Evolutionary conservation across 495 filamentous ascomycete genomes (phyloP), one percentile per base, ranked within the genome.

Genomic region (Aspergillus saccharolyticus): DNA sequence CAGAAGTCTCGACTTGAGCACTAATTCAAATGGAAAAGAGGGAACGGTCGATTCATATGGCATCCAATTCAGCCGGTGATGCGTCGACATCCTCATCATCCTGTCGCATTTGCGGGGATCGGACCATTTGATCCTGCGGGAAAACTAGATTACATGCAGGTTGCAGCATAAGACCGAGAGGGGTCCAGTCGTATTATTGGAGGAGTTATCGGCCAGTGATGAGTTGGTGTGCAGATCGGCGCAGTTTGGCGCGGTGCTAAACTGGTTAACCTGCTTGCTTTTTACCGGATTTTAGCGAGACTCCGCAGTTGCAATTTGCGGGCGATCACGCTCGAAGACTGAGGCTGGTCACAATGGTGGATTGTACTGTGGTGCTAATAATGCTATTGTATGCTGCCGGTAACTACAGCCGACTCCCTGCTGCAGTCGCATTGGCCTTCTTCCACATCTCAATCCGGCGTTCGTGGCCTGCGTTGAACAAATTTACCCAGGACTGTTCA

Each of bases 401-500:
- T 28, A 9, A 9, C 33, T 48, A 52, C 46, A 49, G 20, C 19
- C 25, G 45, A 20, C 47, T 54, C 44, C 44, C 10, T 30, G 47
- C 28, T 51, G 63, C 57, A 58, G 47, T 55, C 64, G 57, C 15
- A 44, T 63, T 66, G 0, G 59, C 59, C 54, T 48, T 60, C 53
- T 63, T 54, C 80, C 80, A 83, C 80, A 81, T 80, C 39, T 56
- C 56, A 61, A 78, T 83, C 25, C 80, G 58, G 47, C 71, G 59
- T 44, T 79, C 65, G 62, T 80, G 79, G 0, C 78, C 79, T 0
- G 66, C 74, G 61, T 74, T 57, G 57, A 82, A 83, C n/a, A 71
- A 66, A 42, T 74, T 66, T 16, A 76, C 56, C 81, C 81, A 83
- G 42, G 72, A 67, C 59, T 68, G 62, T 6, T 76, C 66, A 53